A percentile compares a stretch with the other conserved stretches of the same genome.
These are phyloP conservation scores for Chrysoporthe puriensis DNA, from an alignment of 2,329 filamentous ascomycete species.

Conservation along the genomic window DNA sequence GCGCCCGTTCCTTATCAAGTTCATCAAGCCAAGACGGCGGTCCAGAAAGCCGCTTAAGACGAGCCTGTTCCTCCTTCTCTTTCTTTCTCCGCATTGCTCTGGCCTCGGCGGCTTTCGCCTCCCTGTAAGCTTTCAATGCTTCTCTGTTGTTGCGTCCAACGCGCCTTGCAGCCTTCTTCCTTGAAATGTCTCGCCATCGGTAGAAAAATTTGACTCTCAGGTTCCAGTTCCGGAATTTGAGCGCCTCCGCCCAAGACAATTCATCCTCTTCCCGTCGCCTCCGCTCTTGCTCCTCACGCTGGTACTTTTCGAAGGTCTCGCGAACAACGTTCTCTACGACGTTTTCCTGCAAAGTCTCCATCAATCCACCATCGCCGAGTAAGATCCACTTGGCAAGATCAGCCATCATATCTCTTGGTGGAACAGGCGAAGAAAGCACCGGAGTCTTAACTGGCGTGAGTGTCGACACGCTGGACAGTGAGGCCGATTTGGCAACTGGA, in stretches of 20 bases:
- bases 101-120: slow-evolving; percentile 40
- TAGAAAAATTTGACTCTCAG: slow-evolving; percentile 61
- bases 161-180: slow-evolving; percentile 52
- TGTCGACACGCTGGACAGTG: slow-evolving; percentile 20
- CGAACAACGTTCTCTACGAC: slow-evolving; percentile 50
- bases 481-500: neutral
- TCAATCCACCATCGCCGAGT: slow-evolving; percentile 54
- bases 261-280: slow-evolving; percentile 53
- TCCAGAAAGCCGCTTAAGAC: slow-evolving; percentile 31
- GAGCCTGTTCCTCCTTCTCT: slow-evolving; percentile 42
- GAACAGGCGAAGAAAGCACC: slow-evolving; percentile 15
- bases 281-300: slow-evolving; percentile 46
- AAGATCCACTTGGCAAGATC: slow-evolving; percentile 60
- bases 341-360: slow-evolving; percentile 54
- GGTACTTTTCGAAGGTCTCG: slow-evolving; percentile 45
- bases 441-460: slow-evolving; percentile 1
- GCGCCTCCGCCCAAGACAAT: slow-evolving; percentile 49
- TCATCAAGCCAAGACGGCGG: slow-evolving; percentile 28
- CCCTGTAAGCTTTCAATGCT: slow-evolving; percentile 51
- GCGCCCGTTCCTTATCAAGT: slow-evolving; percentile 32
- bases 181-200: slow-evolving; percentile 55
- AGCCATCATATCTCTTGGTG: slow-evolving; percentile 46
- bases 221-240: slow-evolving; percentile 52
- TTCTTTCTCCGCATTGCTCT: slow-evolving; percentile 39
- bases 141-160: slow-evolving; percentile 57